These are phyloP conservation scores for Neckera pumila DNA, from an alignment of 225 moss, liverwort and hornwort genomes.

Conservation along the genomic window DNA sequence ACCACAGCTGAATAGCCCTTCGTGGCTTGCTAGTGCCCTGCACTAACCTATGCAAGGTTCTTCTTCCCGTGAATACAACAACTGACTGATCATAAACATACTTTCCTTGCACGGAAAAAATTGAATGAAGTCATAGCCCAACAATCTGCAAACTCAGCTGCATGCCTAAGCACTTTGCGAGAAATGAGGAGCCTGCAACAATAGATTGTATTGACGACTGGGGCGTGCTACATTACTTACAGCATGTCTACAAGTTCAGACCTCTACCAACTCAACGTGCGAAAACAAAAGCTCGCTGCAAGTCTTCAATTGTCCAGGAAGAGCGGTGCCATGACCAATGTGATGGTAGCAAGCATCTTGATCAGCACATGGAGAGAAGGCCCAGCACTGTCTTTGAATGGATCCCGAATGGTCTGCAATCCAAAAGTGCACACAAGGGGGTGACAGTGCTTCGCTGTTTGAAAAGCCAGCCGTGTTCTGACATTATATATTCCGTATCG, in stretches of 20 bases:
- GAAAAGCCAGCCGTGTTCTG: too few species aligned
- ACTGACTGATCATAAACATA: constrained; percentile 1
- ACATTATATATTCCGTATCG: too few species aligned
- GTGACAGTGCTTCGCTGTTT: too few species aligned
- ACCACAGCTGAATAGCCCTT: neutral
- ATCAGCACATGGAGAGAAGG: too few species aligned
- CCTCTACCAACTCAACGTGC: constrained; percentile 11
- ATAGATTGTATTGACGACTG: neutral
- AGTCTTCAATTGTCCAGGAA: constrained; percentile 81
- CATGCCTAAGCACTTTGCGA: neutral
- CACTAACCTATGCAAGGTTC: neutral
- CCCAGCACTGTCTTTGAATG: too few species aligned
- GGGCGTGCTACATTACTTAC: constrained; percentile 4
- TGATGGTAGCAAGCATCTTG: too few species aligned
- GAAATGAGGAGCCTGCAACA: neutral
- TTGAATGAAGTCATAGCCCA: neutral
- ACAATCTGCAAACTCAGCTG: neutral
- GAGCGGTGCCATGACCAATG: constrained; percentile 19
- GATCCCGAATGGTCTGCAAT: too few species aligned
- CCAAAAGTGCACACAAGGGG: too few species aligned
- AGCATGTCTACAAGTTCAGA: constrained; percentile 6
- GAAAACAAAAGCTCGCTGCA: constrained; percentile 8
- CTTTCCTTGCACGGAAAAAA: neutral
- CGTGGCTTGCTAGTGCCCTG: neutral
- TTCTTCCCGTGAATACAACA: constrained; percentile 7